These are phyloP conservation scores for Gardenia jasminoides DNA, from an alignment of 257 asterid species.

Conservation along the genomic window DNA sequence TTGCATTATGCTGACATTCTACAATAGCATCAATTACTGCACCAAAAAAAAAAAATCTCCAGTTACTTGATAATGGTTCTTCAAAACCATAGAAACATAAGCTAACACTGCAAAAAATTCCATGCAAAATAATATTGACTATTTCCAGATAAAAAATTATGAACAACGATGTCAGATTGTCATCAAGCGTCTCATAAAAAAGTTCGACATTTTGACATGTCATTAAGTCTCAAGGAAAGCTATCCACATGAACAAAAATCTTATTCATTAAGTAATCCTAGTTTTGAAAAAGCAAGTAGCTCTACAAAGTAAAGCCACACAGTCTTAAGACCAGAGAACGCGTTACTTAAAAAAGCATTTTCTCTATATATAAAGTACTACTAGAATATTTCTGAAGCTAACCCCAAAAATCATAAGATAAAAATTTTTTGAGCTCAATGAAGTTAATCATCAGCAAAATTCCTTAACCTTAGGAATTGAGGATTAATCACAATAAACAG, in stretches of 20 bases:
- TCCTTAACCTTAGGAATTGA: background rate
- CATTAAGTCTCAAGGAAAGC: background rate
- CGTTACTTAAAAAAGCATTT: background rate
- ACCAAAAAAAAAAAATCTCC: background rate
- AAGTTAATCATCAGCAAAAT: background rate
- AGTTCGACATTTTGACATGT: background rate
- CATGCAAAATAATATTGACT: background rate
- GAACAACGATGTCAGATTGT: background rate
- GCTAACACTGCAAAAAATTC: background rate
- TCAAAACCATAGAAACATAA: background rate
- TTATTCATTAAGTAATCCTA: background rate
- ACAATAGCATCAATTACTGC: background rate
- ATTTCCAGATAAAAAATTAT: background rate
- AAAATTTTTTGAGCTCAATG: background rate
- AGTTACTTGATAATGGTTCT: background rate
- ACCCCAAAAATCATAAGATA: background rate
- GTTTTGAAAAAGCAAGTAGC: background rate
- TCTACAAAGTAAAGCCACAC: background rate
- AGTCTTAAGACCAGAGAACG: background rate
- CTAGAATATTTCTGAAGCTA: background rate
- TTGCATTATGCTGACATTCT: background rate
- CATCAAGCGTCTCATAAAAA: background rate
- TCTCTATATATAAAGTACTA: background rate
- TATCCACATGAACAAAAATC: background rate
- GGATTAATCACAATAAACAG: background rate